These are phyloP conservation scores for Carex littledalei DNA, from an alignment of 176 grass and related monocot genomes.

Conservation along the genomic window DNA sequence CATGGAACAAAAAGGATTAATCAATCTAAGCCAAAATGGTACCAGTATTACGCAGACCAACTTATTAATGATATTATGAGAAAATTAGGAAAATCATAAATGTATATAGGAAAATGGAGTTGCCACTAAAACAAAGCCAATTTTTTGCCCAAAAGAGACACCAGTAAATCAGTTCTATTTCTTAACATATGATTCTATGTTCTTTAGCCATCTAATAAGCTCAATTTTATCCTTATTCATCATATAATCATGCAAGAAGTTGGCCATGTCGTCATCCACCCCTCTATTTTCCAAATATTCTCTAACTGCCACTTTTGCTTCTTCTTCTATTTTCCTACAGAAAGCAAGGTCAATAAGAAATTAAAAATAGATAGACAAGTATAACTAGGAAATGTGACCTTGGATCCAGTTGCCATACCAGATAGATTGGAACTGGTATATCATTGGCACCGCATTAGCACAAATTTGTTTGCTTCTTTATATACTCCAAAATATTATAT, in stretches of 20 bases:
- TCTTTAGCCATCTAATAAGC: conserved; percentile 70
- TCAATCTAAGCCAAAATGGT: neutral
- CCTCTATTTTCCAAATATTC: conserved; percentile 62
- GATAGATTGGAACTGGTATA: neutral
- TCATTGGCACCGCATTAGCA: neutral
- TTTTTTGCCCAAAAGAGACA: neutral
- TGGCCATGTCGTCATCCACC: conserved; percentile 56
- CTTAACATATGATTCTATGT: conserved; percentile 48
- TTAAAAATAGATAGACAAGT: neutral
- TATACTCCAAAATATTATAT: neutral
- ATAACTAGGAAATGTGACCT: neutral
- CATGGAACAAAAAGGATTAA: neutral
- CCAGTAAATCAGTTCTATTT: conserved; percentile 31
- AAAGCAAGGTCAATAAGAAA: neutral
- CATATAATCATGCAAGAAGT: conserved; percentile 81
- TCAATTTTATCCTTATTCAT: conserved; percentile 80
- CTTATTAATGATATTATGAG: neutral
- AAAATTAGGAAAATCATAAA: neutral
- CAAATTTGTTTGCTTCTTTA: neutral
- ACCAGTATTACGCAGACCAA: neutral
- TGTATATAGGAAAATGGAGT: neutral
- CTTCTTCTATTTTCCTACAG: conserved; percentile 44
- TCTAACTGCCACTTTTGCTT: conserved; percentile 31
- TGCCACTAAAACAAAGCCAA: neutral
- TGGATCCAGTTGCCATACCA: neutral